Evolutionary conservation across 2,329 filamentous ascomycete species (phyloP).

Genomic region (Clarireedia homoeocarpa): DNA sequence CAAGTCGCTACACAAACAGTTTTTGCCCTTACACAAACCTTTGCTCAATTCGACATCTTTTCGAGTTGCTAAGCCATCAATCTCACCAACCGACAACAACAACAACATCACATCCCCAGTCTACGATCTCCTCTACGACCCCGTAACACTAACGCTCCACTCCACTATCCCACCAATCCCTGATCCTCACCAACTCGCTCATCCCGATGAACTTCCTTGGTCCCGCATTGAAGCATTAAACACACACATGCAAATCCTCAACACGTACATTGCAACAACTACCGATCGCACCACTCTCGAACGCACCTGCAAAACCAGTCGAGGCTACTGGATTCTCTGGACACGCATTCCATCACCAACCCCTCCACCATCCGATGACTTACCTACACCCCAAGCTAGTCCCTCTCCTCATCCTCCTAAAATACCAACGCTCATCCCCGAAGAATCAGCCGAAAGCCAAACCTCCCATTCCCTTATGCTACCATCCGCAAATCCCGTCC

Average conservation of each 20-base stretch:
- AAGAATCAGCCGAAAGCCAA: constrained; percentile 10
- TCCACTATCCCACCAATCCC: constrained; percentile 62
- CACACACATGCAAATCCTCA: constrained; percentile 57
- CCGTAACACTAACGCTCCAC: constrained; percentile 45
- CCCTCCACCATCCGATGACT: constrained; percentile 7
- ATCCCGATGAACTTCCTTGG: constrained; percentile 36
- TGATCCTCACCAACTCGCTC: constrained; percentile 31
- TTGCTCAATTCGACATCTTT: constrained; percentile 50
- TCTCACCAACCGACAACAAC: not conserved
- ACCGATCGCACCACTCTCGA: constrained; percentile 42
- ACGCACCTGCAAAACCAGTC: constrained; percentile 56
- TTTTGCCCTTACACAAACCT: constrained; percentile 49
- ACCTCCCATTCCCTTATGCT: not conserved
- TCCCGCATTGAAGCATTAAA: constrained; percentile 55
- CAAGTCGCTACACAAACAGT: constrained; percentile 51
- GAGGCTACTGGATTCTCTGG: constrained; percentile 66
- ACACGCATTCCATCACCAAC: constrained; percentile 42
- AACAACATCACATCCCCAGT: constrained; percentile 33
- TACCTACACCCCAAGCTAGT: not conserved
- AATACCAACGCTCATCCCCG: constrained; percentile 10
- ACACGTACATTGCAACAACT: constrained; percentile 41
- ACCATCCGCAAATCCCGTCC: not conserved
- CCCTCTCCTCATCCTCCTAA: constrained; percentile 6
- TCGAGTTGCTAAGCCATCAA: constrained; percentile 42
- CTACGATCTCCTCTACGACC: constrained; percentile 57